Conservation (phyloP, 176 grass and related monocot species). For the Aegilops speltoides region DNA sequence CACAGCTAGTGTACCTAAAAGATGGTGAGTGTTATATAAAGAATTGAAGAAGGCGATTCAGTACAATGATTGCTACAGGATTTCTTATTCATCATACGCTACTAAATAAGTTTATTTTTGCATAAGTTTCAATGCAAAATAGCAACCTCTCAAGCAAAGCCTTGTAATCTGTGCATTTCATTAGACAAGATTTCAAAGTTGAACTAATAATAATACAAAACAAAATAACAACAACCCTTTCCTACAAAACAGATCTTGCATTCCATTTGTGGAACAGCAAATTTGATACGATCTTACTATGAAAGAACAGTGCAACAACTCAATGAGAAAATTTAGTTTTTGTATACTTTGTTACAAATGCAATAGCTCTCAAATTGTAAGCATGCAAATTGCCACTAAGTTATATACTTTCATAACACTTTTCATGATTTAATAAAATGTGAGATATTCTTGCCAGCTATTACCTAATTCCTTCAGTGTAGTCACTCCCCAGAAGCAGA, state of each 20-base stretch:
- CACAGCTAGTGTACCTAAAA: not conserved
- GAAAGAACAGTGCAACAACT: conserved; percentile 3
- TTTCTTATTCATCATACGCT: not conserved
- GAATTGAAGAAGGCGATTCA: not conserved
- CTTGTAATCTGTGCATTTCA: conserved; percentile 15
- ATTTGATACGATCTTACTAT: conserved; percentile 6
- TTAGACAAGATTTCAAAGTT: not conserved
- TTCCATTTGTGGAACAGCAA: conserved; percentile 5
- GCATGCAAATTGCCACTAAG: not conserved
- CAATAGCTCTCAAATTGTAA: not conserved
- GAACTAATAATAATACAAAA: not conserved
- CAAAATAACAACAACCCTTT: not conserved
- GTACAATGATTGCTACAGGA: not conserved
- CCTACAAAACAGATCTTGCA: not conserved
- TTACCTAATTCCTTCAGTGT: conserved; percentile 97
- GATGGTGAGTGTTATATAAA: not conserved
- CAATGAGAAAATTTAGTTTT: conserved; percentile 14
- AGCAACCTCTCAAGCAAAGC: not conserved
- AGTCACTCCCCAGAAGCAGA: conserved; percentile 95
- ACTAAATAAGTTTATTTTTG: not conserved
- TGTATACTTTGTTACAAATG: conserved; percentile 19
- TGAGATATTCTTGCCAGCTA: conserved; percentile 15
- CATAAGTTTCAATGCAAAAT: not conserved
- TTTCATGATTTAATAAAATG: conserved; percentile 19
- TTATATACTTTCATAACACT: not conserved